These are phyloP conservation scores for Camellia lanceoleosa DNA, from an alignment of 148 eudicot genomes.

Conservation along the genomic window DNA sequence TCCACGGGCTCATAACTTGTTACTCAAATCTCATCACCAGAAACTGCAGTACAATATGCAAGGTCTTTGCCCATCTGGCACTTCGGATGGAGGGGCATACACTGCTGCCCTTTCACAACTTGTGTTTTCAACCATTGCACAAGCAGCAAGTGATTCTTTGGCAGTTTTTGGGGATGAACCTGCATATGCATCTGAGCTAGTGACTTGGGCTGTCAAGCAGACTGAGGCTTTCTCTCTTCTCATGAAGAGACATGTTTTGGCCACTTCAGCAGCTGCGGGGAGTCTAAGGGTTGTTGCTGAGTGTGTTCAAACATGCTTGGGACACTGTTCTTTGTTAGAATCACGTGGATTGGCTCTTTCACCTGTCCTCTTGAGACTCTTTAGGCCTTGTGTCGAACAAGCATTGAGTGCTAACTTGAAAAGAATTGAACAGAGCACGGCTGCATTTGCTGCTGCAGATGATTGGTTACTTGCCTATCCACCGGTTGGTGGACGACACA, in stretches of 20 bases:
- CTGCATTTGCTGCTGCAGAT: slow-evolving; percentile 82
- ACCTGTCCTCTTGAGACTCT: slow-evolving; percentile 59
- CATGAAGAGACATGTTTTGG: slow-evolving; percentile 54
- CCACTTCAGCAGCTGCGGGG: slow-evolving; percentile 72
- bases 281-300: slow-evolving; percentile 59
- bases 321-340: slow-evolving; percentile 71
- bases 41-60: slow-evolving; percentile 46
- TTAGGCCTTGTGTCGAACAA: slow-evolving; percentile 71
- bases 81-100: slow-evolving; percentile 39
- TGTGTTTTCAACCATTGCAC: slow-evolving; percentile 81
- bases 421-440: slow-evolving; percentile 67
- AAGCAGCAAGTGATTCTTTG: slow-evolving; percentile 71
- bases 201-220: slow-evolving; percentile 81
- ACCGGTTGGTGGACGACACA: slow-evolving; percentile 37
- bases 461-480: slow-evolving; percentile 70
- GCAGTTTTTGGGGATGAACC: slow-evolving; percentile 75
- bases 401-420: slow-evolving; percentile 58
- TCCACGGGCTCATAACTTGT: slow-evolving; percentile 71
- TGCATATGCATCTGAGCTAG: slow-evolving; percentile 71
- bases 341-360: slow-evolving; percentile 73
- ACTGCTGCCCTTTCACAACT: slow-evolving; percentile 60
- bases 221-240: slow-evolving; percentile 51
- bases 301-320: slow-evolving; percentile 70
- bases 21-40: slow-evolving; percentile 62
- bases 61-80: slow-evolving; percentile 39